Base-by-base conservation (phyloP, 371 early-diverging fungal genomes). In the Apophysomyces variabilis region DNA sequence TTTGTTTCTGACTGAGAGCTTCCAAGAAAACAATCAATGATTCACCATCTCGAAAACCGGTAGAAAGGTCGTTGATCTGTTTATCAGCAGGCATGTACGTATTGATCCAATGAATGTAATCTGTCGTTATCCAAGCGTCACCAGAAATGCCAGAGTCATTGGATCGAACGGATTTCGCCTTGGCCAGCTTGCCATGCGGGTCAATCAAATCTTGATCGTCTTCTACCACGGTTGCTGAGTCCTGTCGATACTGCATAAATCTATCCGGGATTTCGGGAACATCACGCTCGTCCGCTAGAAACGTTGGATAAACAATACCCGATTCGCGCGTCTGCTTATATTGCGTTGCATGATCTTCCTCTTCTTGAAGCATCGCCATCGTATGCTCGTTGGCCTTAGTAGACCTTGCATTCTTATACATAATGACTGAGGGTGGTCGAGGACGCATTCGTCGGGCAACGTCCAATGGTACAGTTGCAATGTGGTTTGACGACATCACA, bases 401-500 rank as follows among this genome's bases (percentile, higher is more conserved):
- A 46, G 62, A 66, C 58, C 73, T 72, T 66, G 68, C 70, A 26
- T 64, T 69, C n/a, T 78, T 78, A 56, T 75, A 78, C 79, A 82
- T 77, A 16, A 83, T 71, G 43, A 80, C 80, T 7, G 86, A 86
- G n/a, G 90, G 89, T 14, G 90, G 89, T 5, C 90, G 78, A 14
- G 90, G 90, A 4, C 85, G 76, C 84, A 87, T 76, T 68, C 83
- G 76, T 44, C 86, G 84, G 12, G 90, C 90, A 0, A 85, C 84
- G 54, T 87, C 83, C 6, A 90, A 67, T 0, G 89, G 79, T 3
- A 90, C 83, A 0, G 90, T 90, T 0, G 85, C 80, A 32, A 90
- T 83, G 50, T 85, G 88, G 70, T 87, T 87, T 18, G 89, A 88
- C 7, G 88, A 87, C 65, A 90, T 82, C 39, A 90, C 90, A 41